These are phyloP conservation scores for Alternaria incomplexa DNA, from an alignment of 2,329 filamentous ascomycete species.

Conservation along the genomic window DNA sequence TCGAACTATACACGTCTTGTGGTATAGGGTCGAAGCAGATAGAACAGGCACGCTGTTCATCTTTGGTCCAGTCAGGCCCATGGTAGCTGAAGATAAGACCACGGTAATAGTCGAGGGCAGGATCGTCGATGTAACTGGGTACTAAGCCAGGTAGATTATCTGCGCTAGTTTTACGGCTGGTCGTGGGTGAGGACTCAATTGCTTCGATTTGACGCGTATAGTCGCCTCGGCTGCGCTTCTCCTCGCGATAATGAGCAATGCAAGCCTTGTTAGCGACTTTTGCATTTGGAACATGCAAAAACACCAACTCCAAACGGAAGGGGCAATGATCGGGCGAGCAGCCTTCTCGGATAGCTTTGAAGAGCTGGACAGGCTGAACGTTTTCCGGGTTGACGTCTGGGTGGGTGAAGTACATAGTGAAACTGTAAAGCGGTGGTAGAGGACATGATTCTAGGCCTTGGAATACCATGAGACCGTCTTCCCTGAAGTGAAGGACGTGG, in stretches of 20 bases:
- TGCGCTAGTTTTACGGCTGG: no score
- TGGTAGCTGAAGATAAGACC: not conserved
- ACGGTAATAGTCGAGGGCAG: constrained; percentile 4
- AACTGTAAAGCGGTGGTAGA: no score
- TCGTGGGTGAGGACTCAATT: no score
- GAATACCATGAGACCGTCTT: no score
- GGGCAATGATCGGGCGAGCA: no score
- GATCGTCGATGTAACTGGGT: constrained; percentile 13
- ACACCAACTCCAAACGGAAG: constrained; percentile 11
- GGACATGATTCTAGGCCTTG: no score
- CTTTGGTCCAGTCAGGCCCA: not conserved
- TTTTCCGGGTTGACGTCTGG: no score
- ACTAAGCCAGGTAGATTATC: not conserved
- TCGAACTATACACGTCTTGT: not conserved
- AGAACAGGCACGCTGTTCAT: not conserved
- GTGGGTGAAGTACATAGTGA: no score
- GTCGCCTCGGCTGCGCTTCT: constrained; percentile 11
- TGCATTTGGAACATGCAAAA: constrained; percentile 2
- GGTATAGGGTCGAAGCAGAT: not conserved
- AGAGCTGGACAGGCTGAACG: no score
- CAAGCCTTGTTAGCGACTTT: constrained; percentile 1
- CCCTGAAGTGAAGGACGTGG: no score
- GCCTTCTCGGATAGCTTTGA: no score
- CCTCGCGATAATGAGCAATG: constrained; percentile 12
- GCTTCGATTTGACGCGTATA: constrained; percentile 12